Base-by-base conservation (phyloP, 2,329 filamentous ascomycete genomes). In the Leptographium lundbergii region DNA sequence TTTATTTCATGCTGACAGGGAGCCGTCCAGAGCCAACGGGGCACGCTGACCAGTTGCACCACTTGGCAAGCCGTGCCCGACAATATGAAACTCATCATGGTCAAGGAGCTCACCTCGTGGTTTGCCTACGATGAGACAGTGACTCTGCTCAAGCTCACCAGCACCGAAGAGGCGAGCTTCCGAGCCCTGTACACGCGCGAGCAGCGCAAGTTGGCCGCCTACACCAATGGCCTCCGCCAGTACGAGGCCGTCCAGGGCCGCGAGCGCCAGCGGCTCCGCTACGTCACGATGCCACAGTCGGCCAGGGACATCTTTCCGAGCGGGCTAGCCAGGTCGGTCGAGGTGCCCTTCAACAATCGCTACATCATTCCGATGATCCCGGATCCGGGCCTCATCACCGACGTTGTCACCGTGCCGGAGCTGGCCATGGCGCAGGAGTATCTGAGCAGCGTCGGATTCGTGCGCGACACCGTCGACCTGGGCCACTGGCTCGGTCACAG, bases 11-110 rank as follows among this genome's bases (percentile, higher is more conserved):
- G 39, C 39, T 42, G 13, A 45, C 42, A n/a, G 42, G 19, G 39
- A 9, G 5, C 13, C 7, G 36, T 17, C 13, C 36, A 39, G 36
- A 17, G 9, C 36, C 36, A 54, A 47, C 42, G 34, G 34, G 17
- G 42, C 19, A 9, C 14, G 54, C 3, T 19, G 1, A 9, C 9
- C n/a, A 10, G 55, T 22, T 27, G 17, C 6, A n/a, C 24, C 9
- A 50, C 32, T 7, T 62, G 57, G 61, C 54, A 59, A 17, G 36
- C 47, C 24, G 52, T 65, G 17, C 58, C 63, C 0, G 56, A 59
- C 36, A 58, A 53, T 27, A 61, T 64, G 57, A 61, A 63, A 56
- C 61, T 65, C 10, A 56, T 60, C n/a, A 42, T 65, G 14, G 56
- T 65, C 57, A 59, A 61, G 25, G 58, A 63, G 54, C 27, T 64